phyloP scores from a whole-genome alignment of 805 yeast genomes.

The Candida gorgasii region DNA sequence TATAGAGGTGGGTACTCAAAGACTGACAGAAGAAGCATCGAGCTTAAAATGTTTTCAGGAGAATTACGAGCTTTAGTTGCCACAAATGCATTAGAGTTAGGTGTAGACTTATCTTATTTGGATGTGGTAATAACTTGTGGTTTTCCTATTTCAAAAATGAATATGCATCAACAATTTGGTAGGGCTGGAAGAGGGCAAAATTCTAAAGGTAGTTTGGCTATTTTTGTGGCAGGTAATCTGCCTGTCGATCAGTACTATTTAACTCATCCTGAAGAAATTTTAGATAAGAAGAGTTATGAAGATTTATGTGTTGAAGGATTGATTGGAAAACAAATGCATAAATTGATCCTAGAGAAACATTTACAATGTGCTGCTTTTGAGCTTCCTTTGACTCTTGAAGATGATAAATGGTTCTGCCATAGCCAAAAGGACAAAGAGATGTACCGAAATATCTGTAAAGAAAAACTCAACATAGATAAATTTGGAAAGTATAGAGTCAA shows the following conservation, averaged over 20 bases:
- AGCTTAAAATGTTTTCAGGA: slow-evolving; percentile 87
- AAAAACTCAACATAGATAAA: slow-evolving; percentile 35
- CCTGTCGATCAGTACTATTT: slow-evolving; percentile 88
- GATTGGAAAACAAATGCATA: slow-evolving; percentile 32
- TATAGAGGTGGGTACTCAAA: slow-evolving; percentile 95
- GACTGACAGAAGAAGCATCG: slow-evolving; percentile 82
- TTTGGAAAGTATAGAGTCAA: slow-evolving; percentile 32
- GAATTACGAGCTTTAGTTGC: slow-evolving; percentile 83
- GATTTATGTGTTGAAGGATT: slow-evolving; percentile 42
- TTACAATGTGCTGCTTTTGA: slow-evolving; percentile 95
- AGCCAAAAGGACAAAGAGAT: slow-evolving; percentile 11
- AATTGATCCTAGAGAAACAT: slow-evolving; percentile 70
- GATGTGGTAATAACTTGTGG: slow-evolving; percentile 94
- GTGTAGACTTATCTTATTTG: slow-evolving; percentile 90
- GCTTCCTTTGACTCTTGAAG: slow-evolving; percentile 61
- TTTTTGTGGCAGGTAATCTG: slow-evolving; percentile 77
- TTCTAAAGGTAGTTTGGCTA: slow-evolving; percentile 74
- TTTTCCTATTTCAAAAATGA: slow-evolving; percentile 83
- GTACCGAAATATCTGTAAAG: slow-evolving; percentile 34
- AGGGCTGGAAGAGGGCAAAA: slow-evolving; percentile 86
- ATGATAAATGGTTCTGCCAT: slow-evolving; percentile 52
- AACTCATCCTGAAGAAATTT: slow-evolving; percentile 61
- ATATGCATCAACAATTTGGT: slow-evolving; percentile 94
- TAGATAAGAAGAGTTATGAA: slow-evolving; percentile 40
- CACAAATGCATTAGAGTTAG: slow-evolving; percentile 93